Evolutionary conservation across 805 yeast species (phyloP), one percentile per base, ranked within the genome.

Genomic region (Candida chauliodis): DNA sequence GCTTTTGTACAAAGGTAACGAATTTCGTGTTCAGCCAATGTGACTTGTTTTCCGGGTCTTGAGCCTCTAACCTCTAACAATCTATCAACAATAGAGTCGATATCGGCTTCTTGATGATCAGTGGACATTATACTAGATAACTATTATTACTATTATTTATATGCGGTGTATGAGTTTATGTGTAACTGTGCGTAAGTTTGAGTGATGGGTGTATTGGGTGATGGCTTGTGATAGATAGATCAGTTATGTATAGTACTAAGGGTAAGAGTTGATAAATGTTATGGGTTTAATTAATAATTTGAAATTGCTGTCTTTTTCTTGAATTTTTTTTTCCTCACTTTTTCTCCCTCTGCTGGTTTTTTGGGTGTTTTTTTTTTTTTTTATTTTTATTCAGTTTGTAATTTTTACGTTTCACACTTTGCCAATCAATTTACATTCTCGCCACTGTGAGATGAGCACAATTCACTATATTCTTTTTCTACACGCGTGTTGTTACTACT

Each of bases 41-140:
- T 89, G 33, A 91, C 99, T 61, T 88, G 96, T 63, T 88, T 90
- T 27, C 99, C 99, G 14, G 99, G 99, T 63, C 97, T 82, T 45
- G 96, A 88, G 47, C 98, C 99, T 66, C 99, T 82, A 38, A 93
- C 99, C 66, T 93, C 98, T 53, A 91, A 75, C 57, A 91, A 77
- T 75, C 98, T 81, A 71, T 91, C 98, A 63, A 91, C 93, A 56
- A 91, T 90, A 58, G 96, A 87, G 66, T 91, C 99, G 57, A 91
- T 84, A 61, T 93, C 98, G 37, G 95, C 95, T 66, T 91, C 95
- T 61, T 66, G 71, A 40, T 59, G 60, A 25, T 66, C 69, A 32
- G 66, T 51, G 25, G 40, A 51, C 46, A 45, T 47, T 14, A 35
- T 43, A 34, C 38, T 29, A 34, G 37, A 41, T 37, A 21, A n/a